Evolutionary conservation across 306 rosid genomes (phyloP), one percentile per base, ranked within the genome.

Genomic region (Chamaecrista fasciculata): DNA sequence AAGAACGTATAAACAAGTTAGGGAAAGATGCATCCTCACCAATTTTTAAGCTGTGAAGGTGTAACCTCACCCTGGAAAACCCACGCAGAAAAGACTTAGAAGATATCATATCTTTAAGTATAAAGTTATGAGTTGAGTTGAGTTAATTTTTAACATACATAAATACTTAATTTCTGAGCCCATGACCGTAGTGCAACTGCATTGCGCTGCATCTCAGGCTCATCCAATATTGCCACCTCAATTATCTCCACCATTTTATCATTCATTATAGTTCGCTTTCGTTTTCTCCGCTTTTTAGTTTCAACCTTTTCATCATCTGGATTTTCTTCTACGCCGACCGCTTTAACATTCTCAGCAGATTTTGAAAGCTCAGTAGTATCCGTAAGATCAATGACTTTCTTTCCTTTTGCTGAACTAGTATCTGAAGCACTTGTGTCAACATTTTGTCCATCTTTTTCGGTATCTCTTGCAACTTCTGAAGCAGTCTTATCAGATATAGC

Each of bases 131-230:
- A 25, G 66, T 26, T 59, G 29, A 62, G 75, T 61, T 20, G 65
- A 80, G 50, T n/a, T n/a, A n/a, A n/a, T n/a, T n/a, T 66, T 66
- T 56, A 28, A 82, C 98, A 25, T 86, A 94, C 97, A 76, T 88
- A 80, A 71, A 3, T 12, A 76, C 91, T 81, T 77, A 94, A 79
- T 90, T 82, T 82, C 62, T 86, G 96, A 20, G 97, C 96, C 97
- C 96, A 94, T 20, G 81, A 72, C 71, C 83, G 92, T 69, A 94
- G 80, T 25, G 62, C 82, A 74, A 86, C 73, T 52, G 96, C 81
- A 74, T 88, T 85, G 56, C 98, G 82, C 70, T 94, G 98, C 97
- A 94, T 90, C 55, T 90, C 98, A 71, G 97, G 98, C 84, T 91
- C 92, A 76, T 85, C 91, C 62, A 83, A 39, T 69, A 94, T 81